Percentiles rank a stretch among this genome's conserved stretches.
These are phyloP conservation scores for Nigrospora sphaerica DNA, from an alignment of 2,329 filamentous ascomycete species.

Conservation along the genomic window DNA sequence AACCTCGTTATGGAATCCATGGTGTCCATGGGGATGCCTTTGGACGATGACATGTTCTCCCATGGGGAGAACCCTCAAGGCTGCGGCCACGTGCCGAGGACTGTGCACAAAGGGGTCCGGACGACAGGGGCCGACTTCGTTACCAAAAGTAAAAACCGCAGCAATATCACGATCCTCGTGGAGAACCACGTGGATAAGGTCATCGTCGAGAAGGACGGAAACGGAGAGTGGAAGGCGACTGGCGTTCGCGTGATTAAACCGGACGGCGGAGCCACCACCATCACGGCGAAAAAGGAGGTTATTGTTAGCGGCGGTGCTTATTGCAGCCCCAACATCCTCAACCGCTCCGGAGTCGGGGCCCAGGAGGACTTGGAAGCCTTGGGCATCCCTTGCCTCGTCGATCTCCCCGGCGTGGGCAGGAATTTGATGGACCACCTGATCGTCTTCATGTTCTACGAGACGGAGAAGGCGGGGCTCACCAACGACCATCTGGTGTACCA, in stretches of 20 bases:
- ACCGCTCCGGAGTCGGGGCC: conserved; percentile 45
- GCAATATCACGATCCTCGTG: conserved; percentile 40
- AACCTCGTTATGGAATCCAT: conserved; percentile 47
- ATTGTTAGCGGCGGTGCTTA: conserved; percentile 40
- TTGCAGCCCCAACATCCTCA: conserved; percentile 43
- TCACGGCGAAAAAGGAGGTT: conserved; percentile 30
- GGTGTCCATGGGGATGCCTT: conserved; percentile 42
- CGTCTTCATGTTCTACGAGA: conserved; percentile 55
- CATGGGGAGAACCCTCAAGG: conserved; percentile 41
- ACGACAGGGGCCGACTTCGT: conserved; percentile 48
- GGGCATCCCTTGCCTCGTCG: conserved; percentile 5
- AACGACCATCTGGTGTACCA: conserved; percentile 48
- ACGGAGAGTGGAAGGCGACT: conserved; percentile 31
- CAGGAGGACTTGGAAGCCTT: conserved; percentile 25
- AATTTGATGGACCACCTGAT: conserved; percentile 26
- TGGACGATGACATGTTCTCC: conserved; percentile 54
- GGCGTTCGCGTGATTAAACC: conserved; percentile 33
- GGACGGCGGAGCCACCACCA: conserved; percentile 24
- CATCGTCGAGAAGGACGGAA: conserved; percentile 28
- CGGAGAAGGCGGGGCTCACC: conserved; percentile 41
- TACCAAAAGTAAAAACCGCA: conserved; percentile 25
- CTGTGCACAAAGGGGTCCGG: conserved; percentile 43
- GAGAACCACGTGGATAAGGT: conserved; percentile 46
- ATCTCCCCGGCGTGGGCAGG: conserved; percentile 14
- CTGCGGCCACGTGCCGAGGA: conserved; percentile 47